Evolutionary conservation across 2,329 filamentous ascomycete genomes (phyloP).

Genomic region (Mariannaea sp.): DNA sequence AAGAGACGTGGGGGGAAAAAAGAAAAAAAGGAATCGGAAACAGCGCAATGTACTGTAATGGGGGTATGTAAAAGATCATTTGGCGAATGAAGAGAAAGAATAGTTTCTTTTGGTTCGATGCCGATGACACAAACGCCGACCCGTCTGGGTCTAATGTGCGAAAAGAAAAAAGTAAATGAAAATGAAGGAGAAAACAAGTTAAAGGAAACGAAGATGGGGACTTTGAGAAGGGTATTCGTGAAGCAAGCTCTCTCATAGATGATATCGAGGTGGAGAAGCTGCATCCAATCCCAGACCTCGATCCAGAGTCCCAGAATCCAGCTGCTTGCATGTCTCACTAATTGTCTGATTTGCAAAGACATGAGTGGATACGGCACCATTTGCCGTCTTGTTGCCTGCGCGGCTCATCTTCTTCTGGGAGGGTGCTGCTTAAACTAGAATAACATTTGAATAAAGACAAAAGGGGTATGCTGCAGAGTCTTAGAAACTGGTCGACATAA

Average conservation of each 20-base stretch:
- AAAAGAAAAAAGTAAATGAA: no score
- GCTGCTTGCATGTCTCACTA: conserved; percentile 4
- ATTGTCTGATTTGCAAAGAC: conserved; percentile 4
- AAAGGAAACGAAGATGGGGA: conserved; percentile 22
- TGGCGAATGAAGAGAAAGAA: conserved; percentile 14
- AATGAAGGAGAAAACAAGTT: conserved; percentile 16
- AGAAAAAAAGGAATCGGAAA: conserved; percentile 14
- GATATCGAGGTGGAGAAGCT: background rate
- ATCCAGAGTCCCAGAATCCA: background rate
- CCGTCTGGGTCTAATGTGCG: conserved; percentile 23
- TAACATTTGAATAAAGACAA: conserved; percentile 35
- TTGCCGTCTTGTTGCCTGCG: conserved; percentile 1
- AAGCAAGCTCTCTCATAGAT: conserved; percentile 1
- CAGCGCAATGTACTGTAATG: conserved; percentile 11
- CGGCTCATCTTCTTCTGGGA: conserved; percentile 20
- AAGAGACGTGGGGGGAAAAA: conserved; percentile 2
- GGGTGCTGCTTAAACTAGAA: conserved; percentile 27
- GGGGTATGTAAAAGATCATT: conserved; percentile 13
- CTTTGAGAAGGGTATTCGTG: conserved; percentile 1
- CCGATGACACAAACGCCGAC: conserved; percentile 29
- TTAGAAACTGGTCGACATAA: conserved; percentile 33
- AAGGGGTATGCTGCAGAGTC: conserved; percentile 46
- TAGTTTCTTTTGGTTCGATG: conserved; percentile 26
- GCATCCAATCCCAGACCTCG: background rate
- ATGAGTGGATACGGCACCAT: conserved; percentile 1